Evolutionary conservation across 176 grass and related monocot genomes (phyloP), one percentile per base, ranked within the genome.

Genomic region (Tuctoria greenei): DNA sequence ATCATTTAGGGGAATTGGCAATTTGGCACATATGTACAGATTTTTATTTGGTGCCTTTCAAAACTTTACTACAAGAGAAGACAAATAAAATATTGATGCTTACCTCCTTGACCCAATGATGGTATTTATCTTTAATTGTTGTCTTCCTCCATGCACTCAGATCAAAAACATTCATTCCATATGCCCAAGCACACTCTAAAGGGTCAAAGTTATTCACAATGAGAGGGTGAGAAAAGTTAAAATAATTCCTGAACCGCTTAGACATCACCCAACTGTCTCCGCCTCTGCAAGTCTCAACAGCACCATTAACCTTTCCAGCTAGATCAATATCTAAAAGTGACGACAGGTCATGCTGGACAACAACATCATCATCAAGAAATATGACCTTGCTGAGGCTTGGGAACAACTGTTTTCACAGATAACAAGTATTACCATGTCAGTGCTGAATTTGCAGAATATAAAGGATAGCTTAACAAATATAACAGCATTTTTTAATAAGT

Each of bases 91-190:
- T 47, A 62, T 45, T 2, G 57, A 28, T 45, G 45, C 20, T 64
- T 93, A 98, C 95, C 95, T 98, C 91, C 67, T 87, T 94, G 71
- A 98, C 71, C 95, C 95, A 98, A 79, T 90, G 83, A 87, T 92
- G 91, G 51, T 91, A 98, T 72, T 86, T 98, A 51, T 98, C 95
- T 86, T 81, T 90, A 69, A 98, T 90, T 8, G n/a, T 66, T 72
- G 91, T 94, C 82, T 92, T 98, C 69, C 95, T 94, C 95, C 95
- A 98, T 46, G 86, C 86, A 64, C n/a, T 87, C 28, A 98, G 84
- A 64, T 98, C 91, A 78, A 93, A 98, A 65, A 98, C 80, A 79
- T 98, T 98, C 95, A 98, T 94, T 66, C 95, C 95, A 31, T 92
- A 98, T 4, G 95, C 95, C 95, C 95, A 98, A 45, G 95, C 95